Conservation (phyloP, 1,284 basidiomycete genomes). For the Clitocybe nebularis region DNA sequence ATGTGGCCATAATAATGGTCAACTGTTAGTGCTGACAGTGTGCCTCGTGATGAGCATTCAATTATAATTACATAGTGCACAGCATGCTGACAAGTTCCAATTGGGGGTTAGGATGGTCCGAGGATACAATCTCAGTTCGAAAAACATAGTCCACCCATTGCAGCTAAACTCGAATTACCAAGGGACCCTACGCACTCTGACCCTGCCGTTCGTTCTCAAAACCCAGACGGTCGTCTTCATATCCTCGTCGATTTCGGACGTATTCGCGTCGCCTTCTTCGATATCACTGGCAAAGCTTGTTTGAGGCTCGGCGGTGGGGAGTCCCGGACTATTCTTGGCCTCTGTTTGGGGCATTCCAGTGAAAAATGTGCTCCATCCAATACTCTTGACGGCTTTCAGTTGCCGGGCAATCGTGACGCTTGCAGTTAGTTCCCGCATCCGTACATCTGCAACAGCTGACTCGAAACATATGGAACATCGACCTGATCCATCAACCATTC, state of each 20-base stretch:
- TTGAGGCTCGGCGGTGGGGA: constrained; percentile 2
- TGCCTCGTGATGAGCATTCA: too few relatives aligned
- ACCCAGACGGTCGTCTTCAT: constrained; percentile 34
- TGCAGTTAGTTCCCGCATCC: constrained; percentile 39
- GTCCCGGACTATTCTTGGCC: constrained; percentile 3
- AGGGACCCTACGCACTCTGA: constrained; percentile 37
- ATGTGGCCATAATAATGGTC: too few relatives aligned
- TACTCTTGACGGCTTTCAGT: constrained; percentile 38
- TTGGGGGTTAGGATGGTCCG: too few relatives aligned
- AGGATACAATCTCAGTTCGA: too few relatives aligned
- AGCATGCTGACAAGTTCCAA: too few relatives aligned
- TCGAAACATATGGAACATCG: constrained; percentile 29
- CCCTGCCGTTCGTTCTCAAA: constrained; percentile 30
- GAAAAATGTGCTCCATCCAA: constrained; percentile 58
- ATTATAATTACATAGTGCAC: too few relatives aligned
- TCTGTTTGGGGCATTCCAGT: constrained; percentile 12
- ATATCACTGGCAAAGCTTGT: constrained; percentile 9
- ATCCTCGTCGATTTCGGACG: constrained; percentile 17
- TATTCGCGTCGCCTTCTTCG: constrained; percentile 15
- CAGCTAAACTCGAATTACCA: constrained; percentile 21
- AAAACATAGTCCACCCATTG: not conserved
- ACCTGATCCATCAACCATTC: constrained; percentile 26
- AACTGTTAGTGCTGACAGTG: too few relatives aligned
- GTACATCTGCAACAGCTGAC: constrained; percentile 9
- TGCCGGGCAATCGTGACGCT: constrained; percentile 38